Base-by-base conservation (phyloP, 768 basidiomycete genomes). In the Russula sp. region DNA sequence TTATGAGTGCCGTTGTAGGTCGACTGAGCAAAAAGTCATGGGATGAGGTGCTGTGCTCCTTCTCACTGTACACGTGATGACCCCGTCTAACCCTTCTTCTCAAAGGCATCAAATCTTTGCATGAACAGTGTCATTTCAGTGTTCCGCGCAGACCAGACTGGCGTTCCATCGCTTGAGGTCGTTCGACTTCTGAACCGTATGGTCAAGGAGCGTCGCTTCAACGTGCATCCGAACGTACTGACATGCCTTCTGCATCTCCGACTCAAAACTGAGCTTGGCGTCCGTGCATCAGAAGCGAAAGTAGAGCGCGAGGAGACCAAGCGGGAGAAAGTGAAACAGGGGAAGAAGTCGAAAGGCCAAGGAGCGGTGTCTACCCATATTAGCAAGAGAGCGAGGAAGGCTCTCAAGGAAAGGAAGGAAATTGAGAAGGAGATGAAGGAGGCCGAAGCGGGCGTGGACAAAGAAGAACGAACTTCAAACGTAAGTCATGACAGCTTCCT, bases 181-280 rank as follows among this genome's bases (percentile, higher is more conserved):
- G 92, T 98, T 48, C 90, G 94, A 51, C 79, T 98, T 44, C 76
- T 99, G 67, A 94, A 97, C 69, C 86, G 94, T 64, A 98, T 98
- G 91, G 84, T 97, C 73, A 98, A 96, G 74, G 96, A 97, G 72
- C 86, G 87, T 36, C 84, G 85, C 67, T 99, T 91, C 77, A 86
- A 88, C 67, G 86, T 98, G 48, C 89, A 95, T 71, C 92, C 96
- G 10, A 87, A 91, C 64, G 90, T 94, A 52, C 81, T 98, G 52
- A 84, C 87, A 16, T 92, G 90, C 73, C 83, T 99, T 4, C 80
- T 92, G 58, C 83, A 91, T 71, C 81, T 99, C 50, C 89, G 95
- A 18, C 81, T 99, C 44, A 89, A 90, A 75, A 89, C 83, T 65
- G 95, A 98, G 73, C 81, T 98, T 14, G 82, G 84, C 24, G 83